phyloP scores from a whole-genome alignment of 352 stramenopile species.

The Pythium folliculosum region DNA sequence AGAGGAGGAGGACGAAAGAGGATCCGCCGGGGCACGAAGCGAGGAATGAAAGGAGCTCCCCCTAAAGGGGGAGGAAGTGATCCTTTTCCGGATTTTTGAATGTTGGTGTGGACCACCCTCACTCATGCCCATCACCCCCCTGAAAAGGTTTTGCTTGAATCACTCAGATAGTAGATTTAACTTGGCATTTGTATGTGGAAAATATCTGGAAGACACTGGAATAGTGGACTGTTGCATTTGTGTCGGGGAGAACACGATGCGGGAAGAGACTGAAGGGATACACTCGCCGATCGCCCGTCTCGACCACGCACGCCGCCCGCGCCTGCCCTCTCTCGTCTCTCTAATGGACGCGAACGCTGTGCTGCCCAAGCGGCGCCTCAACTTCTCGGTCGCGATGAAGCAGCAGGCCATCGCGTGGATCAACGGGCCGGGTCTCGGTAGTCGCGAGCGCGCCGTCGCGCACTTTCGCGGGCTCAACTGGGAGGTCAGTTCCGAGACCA shows the following conservation, averaged over 20 bases:
- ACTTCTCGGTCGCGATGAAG: constrained; percentile 30
- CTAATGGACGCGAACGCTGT: constrained; percentile 4
- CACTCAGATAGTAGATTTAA: constrained; percentile 4
- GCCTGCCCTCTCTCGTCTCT: background rate
- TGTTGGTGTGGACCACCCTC: constrained; percentile 23
- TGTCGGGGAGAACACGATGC: background rate
- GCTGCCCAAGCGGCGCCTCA: constrained; percentile 24
- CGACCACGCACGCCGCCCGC: constrained; percentile 5
- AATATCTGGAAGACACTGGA: background rate
- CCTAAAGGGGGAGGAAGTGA: background rate
- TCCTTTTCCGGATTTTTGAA: constrained; percentile 14
- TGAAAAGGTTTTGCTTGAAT: background rate
- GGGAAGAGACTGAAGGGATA: constrained; percentile 8
- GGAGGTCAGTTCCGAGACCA: constrained; percentile 26
- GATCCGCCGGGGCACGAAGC: background rate
- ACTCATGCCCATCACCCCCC: constrained; percentile 9
- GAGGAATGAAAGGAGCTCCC: constrained; percentile 10
- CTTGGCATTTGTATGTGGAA: constrained; percentile 12
- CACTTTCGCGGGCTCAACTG: constrained; percentile 31
- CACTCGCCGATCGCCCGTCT: constrained; percentile 5
- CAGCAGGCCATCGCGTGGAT: constrained; percentile 35
- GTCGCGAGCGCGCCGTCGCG: constrained; percentile 15
- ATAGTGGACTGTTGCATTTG: constrained; percentile 16
- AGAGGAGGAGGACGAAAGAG: background rate
- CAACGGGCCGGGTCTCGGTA: constrained; percentile 22